Conservation (phyloP, 371 early-diverging fungal genomes). For the Mortierella sp. region DNA sequence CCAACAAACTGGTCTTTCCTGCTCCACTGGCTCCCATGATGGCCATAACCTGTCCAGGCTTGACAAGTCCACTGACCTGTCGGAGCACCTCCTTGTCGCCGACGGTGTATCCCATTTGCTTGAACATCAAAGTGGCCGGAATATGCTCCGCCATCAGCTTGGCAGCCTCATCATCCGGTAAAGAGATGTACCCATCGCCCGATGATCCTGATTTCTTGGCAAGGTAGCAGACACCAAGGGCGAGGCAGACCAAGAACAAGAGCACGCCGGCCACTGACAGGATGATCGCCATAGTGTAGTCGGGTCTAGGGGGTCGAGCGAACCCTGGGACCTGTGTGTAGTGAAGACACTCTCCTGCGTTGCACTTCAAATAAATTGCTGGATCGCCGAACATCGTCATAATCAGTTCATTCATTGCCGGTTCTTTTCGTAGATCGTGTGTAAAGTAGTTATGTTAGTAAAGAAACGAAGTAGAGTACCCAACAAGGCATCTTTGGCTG, state of each 20-base stretch:
- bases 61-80: conserved; percentile 78
- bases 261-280: conserved; percentile 72
- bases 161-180: conserved; percentile 73
- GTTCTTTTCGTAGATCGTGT: conserved; percentile 60
- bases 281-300: conserved; percentile 72
- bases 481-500: background rate
- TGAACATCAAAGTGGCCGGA: conserved; percentile 78
- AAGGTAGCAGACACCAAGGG: conserved; percentile 60
- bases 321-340: conserved; percentile 91
- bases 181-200: conserved; percentile 56
- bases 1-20: conserved; percentile 89
- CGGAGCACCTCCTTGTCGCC: conserved; percentile 69
- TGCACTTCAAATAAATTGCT: conserved; percentile 79
- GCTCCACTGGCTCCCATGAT: conserved; percentile 78
- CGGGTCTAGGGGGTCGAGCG: conserved; percentile 68
- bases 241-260: conserved; percentile 67
- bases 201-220: conserved; percentile 61
- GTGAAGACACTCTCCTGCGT: conserved; percentile 89
- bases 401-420: conserved; percentile 83
- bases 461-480: background rate
- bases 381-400: conserved; percentile 81
- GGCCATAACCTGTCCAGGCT: conserved; percentile 89
- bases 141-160: conserved; percentile 83
- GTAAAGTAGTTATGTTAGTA: background rate
- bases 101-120: conserved; percentile 74